Evolutionary conservation across 2,329 filamentous ascomycete genomes (phyloP).

Genomic region (Aspergillus spinulosporus): DNA sequence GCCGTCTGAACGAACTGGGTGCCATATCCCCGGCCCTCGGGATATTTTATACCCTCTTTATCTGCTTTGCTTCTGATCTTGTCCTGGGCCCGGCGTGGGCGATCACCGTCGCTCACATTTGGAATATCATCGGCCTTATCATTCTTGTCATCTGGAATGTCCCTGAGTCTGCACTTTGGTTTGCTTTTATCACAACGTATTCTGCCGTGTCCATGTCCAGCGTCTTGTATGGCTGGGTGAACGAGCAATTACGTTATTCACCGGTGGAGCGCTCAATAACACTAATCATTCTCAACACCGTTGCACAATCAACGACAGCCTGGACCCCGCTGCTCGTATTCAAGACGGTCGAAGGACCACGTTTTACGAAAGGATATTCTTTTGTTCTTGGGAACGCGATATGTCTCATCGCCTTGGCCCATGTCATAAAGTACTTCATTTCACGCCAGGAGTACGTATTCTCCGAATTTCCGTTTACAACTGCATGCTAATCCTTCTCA

Average conservation of each 20-base stretch:
- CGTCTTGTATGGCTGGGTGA: conserved; percentile 59
- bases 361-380: conserved; percentile 46
- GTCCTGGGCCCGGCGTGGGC: conserved; percentile 56
- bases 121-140: conserved; percentile 56
- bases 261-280: conserved; percentile 51
- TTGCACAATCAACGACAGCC: conserved; percentile 57
- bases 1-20: conserved; percentile 54
- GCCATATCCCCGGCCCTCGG: conserved; percentile 56
- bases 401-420: conserved; percentile 36
- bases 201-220: conserved; percentile 55
- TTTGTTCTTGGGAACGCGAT: conserved; percentile 44
- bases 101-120: conserved; percentile 53
- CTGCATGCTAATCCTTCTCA: not conserved
- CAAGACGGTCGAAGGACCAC: conserved; percentile 46
- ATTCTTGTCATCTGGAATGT: conserved; percentile 59
- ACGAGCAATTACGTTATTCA: conserved; percentile 47
- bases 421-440: conserved; percentile 25
- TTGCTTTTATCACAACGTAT: conserved; percentile 54
- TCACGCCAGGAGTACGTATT: conserved; percentile 19
- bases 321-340: conserved; percentile 59
- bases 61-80: conserved; percentile 58
- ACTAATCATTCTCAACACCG: conserved; percentile 53
- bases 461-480: not conserved
- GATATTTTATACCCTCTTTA: conserved; percentile 57
- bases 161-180: conserved; percentile 56